phyloP scores from a whole-genome alignment of 2,329 filamentous ascomycete genomes.

The Apiospora sp. region DNA sequence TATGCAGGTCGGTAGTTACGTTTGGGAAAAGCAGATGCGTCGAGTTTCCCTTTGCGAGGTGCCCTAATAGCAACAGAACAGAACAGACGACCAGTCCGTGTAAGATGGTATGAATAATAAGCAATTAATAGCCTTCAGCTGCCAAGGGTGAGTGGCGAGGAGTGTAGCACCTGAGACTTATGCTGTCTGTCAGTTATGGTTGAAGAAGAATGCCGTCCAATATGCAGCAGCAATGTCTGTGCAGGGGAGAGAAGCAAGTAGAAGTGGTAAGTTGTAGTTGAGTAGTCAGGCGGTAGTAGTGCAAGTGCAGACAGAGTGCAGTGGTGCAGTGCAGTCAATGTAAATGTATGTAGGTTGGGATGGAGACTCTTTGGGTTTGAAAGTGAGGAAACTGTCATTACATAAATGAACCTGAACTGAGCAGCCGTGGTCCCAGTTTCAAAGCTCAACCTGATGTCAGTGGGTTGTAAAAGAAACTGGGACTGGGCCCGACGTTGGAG shows the following conservation, averaged over 20 bases:
- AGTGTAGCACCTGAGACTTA: not conserved
- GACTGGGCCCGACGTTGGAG: constrained; percentile 22
- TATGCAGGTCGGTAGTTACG: constrained; percentile 8
- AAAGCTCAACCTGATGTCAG: constrained; percentile 23
- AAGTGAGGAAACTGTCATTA: constrained; percentile 22
- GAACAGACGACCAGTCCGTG: constrained; percentile 6
- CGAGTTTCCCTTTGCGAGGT: not conserved
- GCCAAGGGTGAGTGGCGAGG: constrained; percentile 12
- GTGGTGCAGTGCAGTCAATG: constrained; percentile 1
- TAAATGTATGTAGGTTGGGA: constrained; percentile 18
- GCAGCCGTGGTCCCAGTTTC: constrained; percentile 16
- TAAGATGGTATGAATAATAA: not conserved
- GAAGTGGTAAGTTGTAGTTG: not conserved
- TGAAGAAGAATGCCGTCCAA: not conserved
- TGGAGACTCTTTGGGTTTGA: constrained; percentile 14
- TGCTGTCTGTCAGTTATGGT: not conserved
- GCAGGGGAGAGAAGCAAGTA: not conserved
- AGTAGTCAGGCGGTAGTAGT: not conserved
- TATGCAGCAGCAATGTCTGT: not conserved
- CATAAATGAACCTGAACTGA: constrained; percentile 19
- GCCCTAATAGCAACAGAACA: not conserved
- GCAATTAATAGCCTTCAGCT: constrained; percentile 7
- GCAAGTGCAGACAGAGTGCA: not conserved
- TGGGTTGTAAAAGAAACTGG: constrained; percentile 16
- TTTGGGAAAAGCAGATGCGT: constrained; percentile 10